These are phyloP conservation scores for Alliaria petiolata DNA, from an alignment of 345 rosid genomes.

Conservation along the genomic window DNA sequence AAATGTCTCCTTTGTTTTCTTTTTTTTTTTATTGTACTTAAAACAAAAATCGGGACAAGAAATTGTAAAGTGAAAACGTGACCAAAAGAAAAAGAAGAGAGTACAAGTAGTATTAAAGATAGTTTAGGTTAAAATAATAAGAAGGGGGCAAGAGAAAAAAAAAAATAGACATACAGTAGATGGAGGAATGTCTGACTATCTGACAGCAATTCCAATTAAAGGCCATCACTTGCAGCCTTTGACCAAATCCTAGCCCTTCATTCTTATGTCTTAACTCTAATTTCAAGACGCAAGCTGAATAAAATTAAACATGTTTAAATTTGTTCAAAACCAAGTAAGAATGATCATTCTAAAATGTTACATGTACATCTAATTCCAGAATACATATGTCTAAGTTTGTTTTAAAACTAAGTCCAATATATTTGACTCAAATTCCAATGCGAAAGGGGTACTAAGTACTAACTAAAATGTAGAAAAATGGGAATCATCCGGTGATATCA, in stretches of 20 bases:
- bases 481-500: too few relatives aligned
- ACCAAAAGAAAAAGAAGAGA: background rate
- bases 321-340: background rate
- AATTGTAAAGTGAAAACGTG: constrained; percentile 15
- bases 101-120: too few relatives aligned
- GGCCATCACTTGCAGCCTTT: constrained; percentile 24
- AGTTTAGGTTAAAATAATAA: background rate
- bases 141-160: background rate
- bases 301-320: background rate
- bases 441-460: background rate
- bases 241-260: constrained; percentile 27
- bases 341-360: background rate
- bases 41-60: constrained; percentile 4
- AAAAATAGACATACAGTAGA: background rate
- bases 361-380: too few relatives aligned
- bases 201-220: constrained; percentile 12
- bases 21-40: background rate
- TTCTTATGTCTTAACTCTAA: constrained; percentile 2
- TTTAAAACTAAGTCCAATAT: background rate
- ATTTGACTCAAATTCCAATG: background rate
- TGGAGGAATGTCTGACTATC: constrained; percentile 27
- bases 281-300: constrained; percentile 9
- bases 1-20: constrained; percentile 20
- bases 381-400: background rate
- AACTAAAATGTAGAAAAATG: too few relatives aligned